Conservation (phyloP, 345 rosid genomes). For the Gossypioides kirkii region DNA sequence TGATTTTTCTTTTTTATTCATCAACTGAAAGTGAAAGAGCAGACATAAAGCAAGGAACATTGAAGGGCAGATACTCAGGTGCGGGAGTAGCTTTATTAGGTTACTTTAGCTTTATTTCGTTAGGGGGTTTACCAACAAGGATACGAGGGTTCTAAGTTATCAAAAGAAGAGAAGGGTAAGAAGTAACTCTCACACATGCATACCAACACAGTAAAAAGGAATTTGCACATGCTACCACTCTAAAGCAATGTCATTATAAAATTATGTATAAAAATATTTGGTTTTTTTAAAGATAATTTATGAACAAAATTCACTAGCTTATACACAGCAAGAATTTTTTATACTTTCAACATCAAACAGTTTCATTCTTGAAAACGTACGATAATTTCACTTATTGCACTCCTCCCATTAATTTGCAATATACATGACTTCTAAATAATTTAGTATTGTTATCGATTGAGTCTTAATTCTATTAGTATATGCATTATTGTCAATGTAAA, state of each 20-base stretch:
- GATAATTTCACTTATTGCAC: too few relatives aligned
- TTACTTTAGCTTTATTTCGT: slow-evolving; percentile 30
- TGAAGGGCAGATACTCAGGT: slow-evolving; percentile 21
- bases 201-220: slow-evolving; percentile 23
- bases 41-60: slow-evolving; percentile 48
- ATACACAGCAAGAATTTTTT: too few relatives aligned
- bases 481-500: too few relatives aligned
- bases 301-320: too few relatives aligned
- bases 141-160: slow-evolving; percentile 17
- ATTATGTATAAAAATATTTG: too few relatives aligned
- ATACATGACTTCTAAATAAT: too few relatives aligned
- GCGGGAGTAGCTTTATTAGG: slow-evolving; percentile 32
- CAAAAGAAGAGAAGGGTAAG: slow-evolving; percentile 29
- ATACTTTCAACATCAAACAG: too few relatives aligned
- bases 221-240: slow-evolving; percentile 28
- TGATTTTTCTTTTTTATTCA: not conserved
- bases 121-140: slow-evolving; percentile 29
- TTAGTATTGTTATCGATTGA: too few relatives aligned
- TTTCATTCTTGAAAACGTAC: too few relatives aligned
- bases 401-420: too few relatives aligned
- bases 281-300: too few relatives aligned
- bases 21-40: slow-evolving; percentile 35
- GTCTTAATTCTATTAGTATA: too few relatives aligned
- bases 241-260: not conserved
- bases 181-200: slow-evolving; percentile 12